These are phyloP conservation scores for Tarenaya hassleriana DNA, from an alignment of 345 rosid species.

Conservation along the genomic window DNA sequence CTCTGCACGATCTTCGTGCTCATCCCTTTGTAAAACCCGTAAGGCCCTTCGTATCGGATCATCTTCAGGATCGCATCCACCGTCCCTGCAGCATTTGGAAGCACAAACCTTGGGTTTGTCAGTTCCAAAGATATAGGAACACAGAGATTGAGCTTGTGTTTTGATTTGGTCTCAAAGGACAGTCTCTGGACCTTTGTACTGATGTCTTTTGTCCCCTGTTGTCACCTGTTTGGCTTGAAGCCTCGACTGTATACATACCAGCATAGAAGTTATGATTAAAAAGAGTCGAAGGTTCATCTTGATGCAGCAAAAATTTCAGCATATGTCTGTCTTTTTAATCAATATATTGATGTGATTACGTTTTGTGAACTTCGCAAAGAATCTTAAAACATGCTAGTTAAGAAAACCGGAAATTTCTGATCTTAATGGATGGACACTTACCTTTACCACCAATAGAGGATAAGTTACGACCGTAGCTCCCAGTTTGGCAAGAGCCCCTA, in stretches of 20 bases:
- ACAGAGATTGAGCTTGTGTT: neutral
- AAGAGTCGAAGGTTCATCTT: too few relatives aligned
- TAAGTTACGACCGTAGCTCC: slow-evolving; percentile 94
- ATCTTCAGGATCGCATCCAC: slow-evolving; percentile 79
- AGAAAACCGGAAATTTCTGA: too few relatives aligned
- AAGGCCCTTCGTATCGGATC: slow-evolving; percentile 73
- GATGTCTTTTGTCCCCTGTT: slow-evolving; percentile 67
- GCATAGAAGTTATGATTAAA: too few relatives aligned
- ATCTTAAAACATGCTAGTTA: too few relatives aligned
- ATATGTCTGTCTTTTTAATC: too few relatives aligned
- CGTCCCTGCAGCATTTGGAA: slow-evolving; percentile 48
- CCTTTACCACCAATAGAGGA: slow-evolving; percentile 95
- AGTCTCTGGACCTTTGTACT: slow-evolving; percentile 81
- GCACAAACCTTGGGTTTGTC: neutral
- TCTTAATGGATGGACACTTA: slow-evolving; percentile 4
- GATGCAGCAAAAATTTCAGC: too few relatives aligned
- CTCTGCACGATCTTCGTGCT: slow-evolving; percentile 85
- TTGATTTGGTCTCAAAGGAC: too few relatives aligned
- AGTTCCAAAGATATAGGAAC: neutral
- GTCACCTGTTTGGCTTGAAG: slow-evolving; percentile 87
- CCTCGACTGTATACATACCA: slow-evolving; percentile 39
- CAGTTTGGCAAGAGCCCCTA: slow-evolving; percentile 96
- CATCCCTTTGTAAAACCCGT: slow-evolving; percentile 95
- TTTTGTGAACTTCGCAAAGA: too few relatives aligned
- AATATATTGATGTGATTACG: too few relatives aligned